Base-by-base conservation (phyloP, 192 early-diverging fungal genomes). In the Backusella liffmaniae region DNA sequence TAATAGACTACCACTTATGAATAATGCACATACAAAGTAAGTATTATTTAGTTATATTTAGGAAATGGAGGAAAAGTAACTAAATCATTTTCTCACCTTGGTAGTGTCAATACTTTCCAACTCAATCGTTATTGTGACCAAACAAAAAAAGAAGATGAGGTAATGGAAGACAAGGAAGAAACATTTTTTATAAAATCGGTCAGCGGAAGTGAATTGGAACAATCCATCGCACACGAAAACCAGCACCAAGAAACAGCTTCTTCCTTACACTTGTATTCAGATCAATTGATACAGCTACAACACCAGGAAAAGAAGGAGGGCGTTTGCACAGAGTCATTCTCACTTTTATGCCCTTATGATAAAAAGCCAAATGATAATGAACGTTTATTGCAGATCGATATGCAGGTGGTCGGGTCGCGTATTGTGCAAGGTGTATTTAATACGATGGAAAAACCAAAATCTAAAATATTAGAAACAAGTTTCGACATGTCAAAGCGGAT, bases 351-450 rank as follows among this genome's bases (percentile, higher is more conserved):
- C 36, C 79, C 79, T 15, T 23, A 73, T 30, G 77, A 73, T 36
- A 56, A 29, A 76, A 81, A n/a, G 69, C 73, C n/a, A 78, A 72
- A 16, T 26, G 56, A 62, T 29, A 3, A 62, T 84, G 80, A 59
- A 70, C 84, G 71, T 1, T 92, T 90, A 75, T 73, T 94, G 82
- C 87, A 89, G 30, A 81, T 94, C 34, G 92, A 94, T 80, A 84
- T 94, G 37, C 88, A 92, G 80, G 91, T 94, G 44, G 85, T 92
- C 21, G 88, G 90, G 10, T 88, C 89, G 3, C 76, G 81, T 15
- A 76, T 88, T 44, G 85, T 88, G 36, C 74, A 87, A 69, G 85
- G 83, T 8, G 51, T 66, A 62, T 56, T 79, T 62, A 62, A 62
- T 29, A 26, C 29, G 23, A 62, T 62, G 21, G 56, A 62, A 9